Evolutionary conservation across 768 basidiomycete species (phyloP), one percentile per base, ranked within the genome.

Genomic region (Podaxis sp.): DNA sequence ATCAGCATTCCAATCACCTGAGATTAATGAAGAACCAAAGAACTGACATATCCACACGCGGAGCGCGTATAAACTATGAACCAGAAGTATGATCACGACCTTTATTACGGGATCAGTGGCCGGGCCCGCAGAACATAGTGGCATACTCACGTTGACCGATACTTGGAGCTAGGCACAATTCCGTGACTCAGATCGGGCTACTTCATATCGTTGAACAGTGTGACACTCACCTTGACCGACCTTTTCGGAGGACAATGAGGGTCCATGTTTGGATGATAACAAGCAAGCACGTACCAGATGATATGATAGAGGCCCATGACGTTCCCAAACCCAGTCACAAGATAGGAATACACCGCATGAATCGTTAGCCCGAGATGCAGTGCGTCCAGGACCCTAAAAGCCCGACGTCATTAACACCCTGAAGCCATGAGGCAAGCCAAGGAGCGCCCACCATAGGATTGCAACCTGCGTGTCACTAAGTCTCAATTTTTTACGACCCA

Each of bases 31-130:
- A 27, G 38, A 54, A 7, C 61, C 50, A 50, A 53, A 25, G 19
- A 8, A 79, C 80, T 70, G 57, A 83, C 80, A 76, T 53, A 78
- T 69, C 80, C 80, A 82, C 7, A 82, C 77, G 2, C 82, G 76
- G 61, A 73, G 73, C 5, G 79, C 73, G 51, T 83, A 83, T 24
- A 82, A 65, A 63, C 81, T 81, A 68, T 82, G 81, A 0, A 82
- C 80, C 25, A 81, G 60, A 2, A 82, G 65, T 37, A 81, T 73
- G 29, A 82, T 76, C 3, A 81, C 61, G 2, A 80, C 77, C 75
- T 79, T 40, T 25, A 57, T 38, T 43, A 60, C 52, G 25, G 36
- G 47, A 36, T 57, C 27, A 55, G 52, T 27, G 27, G 58, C 19
- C 5, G 36, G 25, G 24, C 33, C 27, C 11, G 8, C 36, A 15